A percentile compares a stretch with the other conserved stretches of the same genome.
These are phyloP conservation scores for Phytophthora hibernalis DNA, from an alignment of 352 stramenopile genomes.

Conservation along the genomic window DNA sequence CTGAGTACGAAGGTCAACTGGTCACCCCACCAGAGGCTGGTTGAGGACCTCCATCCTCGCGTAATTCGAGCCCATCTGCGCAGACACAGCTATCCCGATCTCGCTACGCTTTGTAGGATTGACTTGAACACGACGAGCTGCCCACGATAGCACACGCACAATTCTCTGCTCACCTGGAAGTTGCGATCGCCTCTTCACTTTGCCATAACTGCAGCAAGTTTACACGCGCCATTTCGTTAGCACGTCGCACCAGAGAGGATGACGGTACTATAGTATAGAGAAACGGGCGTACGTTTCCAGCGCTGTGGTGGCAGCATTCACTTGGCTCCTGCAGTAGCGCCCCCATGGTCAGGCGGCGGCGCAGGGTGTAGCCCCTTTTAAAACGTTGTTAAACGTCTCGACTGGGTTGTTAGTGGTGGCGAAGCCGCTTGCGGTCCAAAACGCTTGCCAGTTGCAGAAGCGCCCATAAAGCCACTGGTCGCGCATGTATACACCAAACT, in stretches of 20 bases:
- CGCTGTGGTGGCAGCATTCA: neutral
- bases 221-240: neutral
- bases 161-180: neutral
- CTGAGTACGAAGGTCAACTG: neutral
- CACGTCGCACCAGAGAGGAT: neutral
- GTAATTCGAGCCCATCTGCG: no score
- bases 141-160: neutral
- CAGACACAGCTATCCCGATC: no score
- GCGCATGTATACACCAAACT: slow-evolving; percentile 22
- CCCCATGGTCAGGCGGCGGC: slow-evolving; percentile 20
- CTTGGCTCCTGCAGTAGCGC: neutral
- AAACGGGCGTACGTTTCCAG: neutral
- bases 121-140: neutral
- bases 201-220: neutral
- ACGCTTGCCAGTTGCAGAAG: slow-evolving; percentile 26
- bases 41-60: no score
- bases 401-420: slow-evolving; percentile 35
- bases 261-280: neutral
- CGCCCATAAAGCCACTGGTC: slow-evolving; percentile 9
- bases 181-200: neutral
- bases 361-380: slow-evolving; percentile 34
- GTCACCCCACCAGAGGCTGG: neutral
- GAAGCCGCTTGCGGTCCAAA: slow-evolving; percentile 12
- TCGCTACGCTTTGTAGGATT: neutral
- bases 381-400: slow-evolving; percentile 32